Evolutionary conservation across 139 green algal species (phyloP).

Genomic region (Ettlia oleoabundans): DNA sequence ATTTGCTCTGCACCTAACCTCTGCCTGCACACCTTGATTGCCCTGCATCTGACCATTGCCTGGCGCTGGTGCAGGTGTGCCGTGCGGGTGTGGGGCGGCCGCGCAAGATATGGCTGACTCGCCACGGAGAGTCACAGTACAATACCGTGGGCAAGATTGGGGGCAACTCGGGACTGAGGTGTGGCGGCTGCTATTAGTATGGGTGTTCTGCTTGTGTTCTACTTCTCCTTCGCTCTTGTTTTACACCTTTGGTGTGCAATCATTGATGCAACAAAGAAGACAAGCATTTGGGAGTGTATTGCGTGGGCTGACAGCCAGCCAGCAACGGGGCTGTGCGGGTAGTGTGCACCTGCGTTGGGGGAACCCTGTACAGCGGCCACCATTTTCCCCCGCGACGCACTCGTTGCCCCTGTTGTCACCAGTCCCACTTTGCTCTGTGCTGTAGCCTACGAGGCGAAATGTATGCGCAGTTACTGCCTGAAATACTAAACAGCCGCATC

Average conservation of each 20-base stretch:
- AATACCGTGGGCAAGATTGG: conserved; percentile 83
- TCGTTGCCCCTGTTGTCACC: not conserved
- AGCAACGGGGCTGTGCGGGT: no score
- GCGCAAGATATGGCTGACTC: conserved; percentile 86
- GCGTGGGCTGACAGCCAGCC: no score
- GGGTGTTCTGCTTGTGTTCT: no score
- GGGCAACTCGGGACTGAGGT: conserved; percentile 76
- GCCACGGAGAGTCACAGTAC: conserved; percentile 88
- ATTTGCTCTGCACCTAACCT: not conserved
- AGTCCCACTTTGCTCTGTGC: no score
- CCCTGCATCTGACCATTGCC: no score
- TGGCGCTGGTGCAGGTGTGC: conserved; percentile 68
- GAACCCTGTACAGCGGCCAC: no score
- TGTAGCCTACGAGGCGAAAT: conserved; percentile 58
- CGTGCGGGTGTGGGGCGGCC: conserved; percentile 70
- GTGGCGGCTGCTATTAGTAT: not conserved
- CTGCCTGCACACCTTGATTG: not conserved
- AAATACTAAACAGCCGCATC: conserved; percentile 68
- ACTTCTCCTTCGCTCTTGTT: no score
- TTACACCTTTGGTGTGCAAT: no score
- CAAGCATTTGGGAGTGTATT: no score
- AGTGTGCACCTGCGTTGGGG: not conserved
- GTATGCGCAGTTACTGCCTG: conserved; percentile 82
- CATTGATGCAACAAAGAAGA: no score
- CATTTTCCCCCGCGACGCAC: no score